Base-by-base conservation (phyloP, 2,329 filamentous ascomycete genomes). In the Pleoardoris graminearum region DNA sequence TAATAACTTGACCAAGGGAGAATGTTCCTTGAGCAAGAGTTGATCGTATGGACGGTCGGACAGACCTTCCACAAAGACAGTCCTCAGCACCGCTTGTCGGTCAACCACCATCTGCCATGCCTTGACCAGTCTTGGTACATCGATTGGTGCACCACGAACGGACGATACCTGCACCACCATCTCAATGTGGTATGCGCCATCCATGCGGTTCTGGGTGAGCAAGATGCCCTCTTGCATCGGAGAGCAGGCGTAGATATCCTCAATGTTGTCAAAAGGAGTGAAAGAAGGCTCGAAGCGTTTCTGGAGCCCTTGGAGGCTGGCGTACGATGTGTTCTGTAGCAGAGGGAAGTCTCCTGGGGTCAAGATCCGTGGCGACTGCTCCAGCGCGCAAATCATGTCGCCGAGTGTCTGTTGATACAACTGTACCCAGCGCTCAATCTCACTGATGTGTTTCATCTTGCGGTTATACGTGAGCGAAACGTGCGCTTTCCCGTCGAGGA, bases 1-100 rank as follows among this genome's bases (percentile, higher is more conserved):
- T n/a, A n/a, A n/a, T n/a, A n/a, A n/a, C n/a, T n/a, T n/a, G n/a
- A n/a, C n/a, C n/a, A n/a, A n/a, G n/a, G n/a, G n/a, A n/a, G n/a
- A n/a, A n/a, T n/a, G n/a, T n/a, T n/a, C n/a, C n/a, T n/a, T n/a
- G 4, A 62, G 46, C 1, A 62, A 57, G 6, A 62, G 43, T 25
- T 62, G 59, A 19, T 46, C 23, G 43, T 25, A 46, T 0, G 27
- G 7, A n/a, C 43, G 30, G 11, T 46, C 27, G 19, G 25, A 27
- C 21, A 35, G 11, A 3, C 47, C 54, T 29, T 59, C 51, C n/a
- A 58, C 41, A 41, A 64, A 54, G 4, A 63, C 42, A 3, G 62
- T 64, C 10, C 62, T 51, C 3, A 64, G 52, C 27, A 53, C 48
- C 14, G 56, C 32, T 30, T 66, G 61, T 2, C 57, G 55, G 16